phyloP scores from a whole-genome alignment of 495 filamentous ascomycete genomes.

The Penicillium desertorum region DNA sequence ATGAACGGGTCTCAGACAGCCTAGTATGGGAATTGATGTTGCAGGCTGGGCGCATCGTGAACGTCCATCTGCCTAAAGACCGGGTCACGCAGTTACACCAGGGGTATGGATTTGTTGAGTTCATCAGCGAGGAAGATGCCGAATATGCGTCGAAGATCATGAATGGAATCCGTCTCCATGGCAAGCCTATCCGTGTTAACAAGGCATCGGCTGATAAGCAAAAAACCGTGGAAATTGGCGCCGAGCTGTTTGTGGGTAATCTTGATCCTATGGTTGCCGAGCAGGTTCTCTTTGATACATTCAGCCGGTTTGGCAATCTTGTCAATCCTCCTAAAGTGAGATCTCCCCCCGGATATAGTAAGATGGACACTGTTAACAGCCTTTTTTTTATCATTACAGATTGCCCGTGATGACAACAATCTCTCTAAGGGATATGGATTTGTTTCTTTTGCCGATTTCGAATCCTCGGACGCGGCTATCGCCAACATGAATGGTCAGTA shows the following conservation, averaged over 20 bases:
- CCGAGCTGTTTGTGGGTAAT: conserved; percentile 96
- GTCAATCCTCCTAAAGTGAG: conserved; percentile 76
- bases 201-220: conserved; percentile 97
- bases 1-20: conserved; percentile 89
- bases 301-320: conserved; percentile 87
- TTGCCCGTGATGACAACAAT: conserved; percentile 87
- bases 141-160: conserved; percentile 96
- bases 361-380: conserved; percentile 11
- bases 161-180: conserved; percentile 91
- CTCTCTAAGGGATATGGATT: conserved; percentile 97
- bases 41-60: conserved; percentile 92
- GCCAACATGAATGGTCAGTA: conserved; percentile 95
- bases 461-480: conserved; percentile 89
- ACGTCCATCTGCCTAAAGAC: conserved; percentile 97
- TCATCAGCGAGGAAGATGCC: conserved; percentile 91
- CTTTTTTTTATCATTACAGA: conserved; percentile 37
- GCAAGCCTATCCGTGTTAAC: conserved; percentile 95
- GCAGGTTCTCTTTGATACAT: conserved; percentile 95
- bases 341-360: background rate
- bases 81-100: conserved; percentile 95
- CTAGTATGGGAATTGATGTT: conserved; percentile 97
- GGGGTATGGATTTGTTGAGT: conserved; percentile 98
- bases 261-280: conserved; percentile 94
- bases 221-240: conserved; percentile 91
- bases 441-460: conserved; percentile 90